A percentile compares a stretch with the other conserved stretches of the same genome.
phyloP scores from a whole-genome alignment of 768 basidiomycete genomes.

The Tylopilus felleus region DNA sequence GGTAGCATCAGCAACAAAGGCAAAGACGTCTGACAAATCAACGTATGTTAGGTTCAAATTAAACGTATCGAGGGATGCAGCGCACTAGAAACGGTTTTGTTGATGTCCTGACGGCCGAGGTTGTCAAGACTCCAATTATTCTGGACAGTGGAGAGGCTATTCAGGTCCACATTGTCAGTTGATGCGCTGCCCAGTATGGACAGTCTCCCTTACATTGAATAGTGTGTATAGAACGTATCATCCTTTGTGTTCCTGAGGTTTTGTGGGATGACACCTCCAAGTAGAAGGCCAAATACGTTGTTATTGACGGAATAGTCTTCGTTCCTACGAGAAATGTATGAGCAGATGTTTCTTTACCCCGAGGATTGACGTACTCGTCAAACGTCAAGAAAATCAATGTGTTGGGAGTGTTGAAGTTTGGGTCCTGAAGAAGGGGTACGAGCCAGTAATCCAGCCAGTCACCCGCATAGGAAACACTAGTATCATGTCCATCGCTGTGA shows the following conservation, averaged over 20 bases:
- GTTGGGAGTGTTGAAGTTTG: not conserved
- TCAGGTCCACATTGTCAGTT: not conserved
- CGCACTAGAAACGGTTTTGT: conserved; percentile 36
- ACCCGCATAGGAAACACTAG: conserved; percentile 44
- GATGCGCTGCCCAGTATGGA: not conserved
- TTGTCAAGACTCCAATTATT: conserved; percentile 60
- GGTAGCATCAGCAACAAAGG: conserved; percentile 44
- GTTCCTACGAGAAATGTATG: conserved; percentile 9
- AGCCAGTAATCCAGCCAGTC: conserved; percentile 46
- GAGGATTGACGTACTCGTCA: conserved; percentile 23
- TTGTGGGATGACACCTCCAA: conserved; percentile 45
- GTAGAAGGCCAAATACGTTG: conserved; percentile 42
- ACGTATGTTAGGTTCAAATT: no score
- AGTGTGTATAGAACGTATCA: conserved; percentile 57
- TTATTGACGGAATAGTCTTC: conserved; percentile 42
- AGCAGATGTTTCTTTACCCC: not conserved
- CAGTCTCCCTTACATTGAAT: conserved; percentile 36
- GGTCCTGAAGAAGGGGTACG: not conserved
- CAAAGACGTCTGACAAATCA: conserved; percentile 47
- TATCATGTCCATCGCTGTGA: conserved; percentile 59
- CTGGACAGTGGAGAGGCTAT: conserved; percentile 48
- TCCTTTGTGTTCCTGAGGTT: conserved; percentile 44
- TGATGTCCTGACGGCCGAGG: conserved; percentile 56
- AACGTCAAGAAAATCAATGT: not conserved
- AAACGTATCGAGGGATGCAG: no score